Evolutionary conservation across 345 rosid species (phyloP), one percentile per base, ranked within the genome.

Genomic region (Dipteronia dyeriana): DNA sequence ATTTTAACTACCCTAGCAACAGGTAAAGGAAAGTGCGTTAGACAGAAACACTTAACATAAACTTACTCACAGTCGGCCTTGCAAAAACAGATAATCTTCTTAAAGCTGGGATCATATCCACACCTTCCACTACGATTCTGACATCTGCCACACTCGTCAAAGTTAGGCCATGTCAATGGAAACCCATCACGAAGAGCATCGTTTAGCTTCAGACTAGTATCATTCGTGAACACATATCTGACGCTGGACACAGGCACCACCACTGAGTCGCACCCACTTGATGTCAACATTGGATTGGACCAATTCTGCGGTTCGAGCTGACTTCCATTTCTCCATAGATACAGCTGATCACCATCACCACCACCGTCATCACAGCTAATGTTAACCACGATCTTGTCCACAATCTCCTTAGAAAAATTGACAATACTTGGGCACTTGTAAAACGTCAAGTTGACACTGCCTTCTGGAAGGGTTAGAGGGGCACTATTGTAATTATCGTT

Each of bases 141-240:
- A 75, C 86, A 83, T 3, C 4, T 10, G 7, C 68, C 65, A 25
- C 88, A 86, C 0, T 70, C 74, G 10, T 19, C 70, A 3, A 70
- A 62, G 22, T 13, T 45, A 3, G 75, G 67, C 86, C 83, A 83
- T 3, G 31, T 51, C 80, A 86, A 69, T 4, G 80, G 67, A 75
- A 86, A 77, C 51, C 88, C 88, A 6, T 73, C 39, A 0, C 17
- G 54, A 79, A 86, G 67, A 53, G 23, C 62, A 3, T 22, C 25
- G 4, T 71, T 1, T 16, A 79, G 69, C 19, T 39, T 22, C 4
- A 26, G 19, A 2, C 8, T 51, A 39, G 29, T 69, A 16, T 0
- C 4, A 20, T 57, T 74, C 10, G 0, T 17, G 16, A 71, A 54
- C n/a, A 43, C 29, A 5, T 2, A 3, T 39, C 57, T 5, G 17